Base-by-base conservation (phyloP, 352 stramenopile genomes). In the Sclerospora graminicola region DNA sequence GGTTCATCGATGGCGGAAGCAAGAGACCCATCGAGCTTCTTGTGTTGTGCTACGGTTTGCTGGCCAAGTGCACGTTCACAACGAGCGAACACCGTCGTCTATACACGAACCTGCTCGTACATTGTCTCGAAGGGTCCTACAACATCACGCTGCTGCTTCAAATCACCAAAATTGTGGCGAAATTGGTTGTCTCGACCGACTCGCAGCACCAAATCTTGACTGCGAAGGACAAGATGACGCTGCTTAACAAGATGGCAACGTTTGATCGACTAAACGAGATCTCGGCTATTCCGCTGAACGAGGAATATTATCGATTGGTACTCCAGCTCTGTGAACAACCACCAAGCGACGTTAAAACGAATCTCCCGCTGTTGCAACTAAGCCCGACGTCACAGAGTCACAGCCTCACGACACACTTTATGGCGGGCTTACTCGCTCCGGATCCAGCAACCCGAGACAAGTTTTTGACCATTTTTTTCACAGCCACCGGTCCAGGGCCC, bases 241-340 rank as follows among this genome's bases (percentile, higher is more conserved):
- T 94, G 44, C 57, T 94, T 3, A 80, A 57, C 24, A 94, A 94
- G 57, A 91, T 94, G 80, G 58, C 70, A 7, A 78, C 67, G 9
- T 91, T 94, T 41, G 80, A 94, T 30, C 72, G 82, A 7, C 42
- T 94, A 5, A 87, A 88, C 35, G 82, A 94, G 39, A 88, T 92
- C 23, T 80, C 82, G 10, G 75, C 82, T 20, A 55, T 90, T 32
- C 82, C 82, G 16, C 51, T 95, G 13, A 79, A 80, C 32, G 70
- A 85, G 15, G 76, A 82, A 49, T 92, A 94, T 51, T 86, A 91
- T 51, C 45, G 52, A 15, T 37, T 93, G 21, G 67, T 92, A 13
- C 63, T 94, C 7, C 73, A 76, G 45, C 60, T 94, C 16, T 91
- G 79, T 26, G 71, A 87, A 15, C 59, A 63, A 40, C 33, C 59